These are phyloP conservation scores for Blastocystis sp. DNA, from an alignment of 352 stramenopile genomes.

Conservation along the genomic window DNA sequence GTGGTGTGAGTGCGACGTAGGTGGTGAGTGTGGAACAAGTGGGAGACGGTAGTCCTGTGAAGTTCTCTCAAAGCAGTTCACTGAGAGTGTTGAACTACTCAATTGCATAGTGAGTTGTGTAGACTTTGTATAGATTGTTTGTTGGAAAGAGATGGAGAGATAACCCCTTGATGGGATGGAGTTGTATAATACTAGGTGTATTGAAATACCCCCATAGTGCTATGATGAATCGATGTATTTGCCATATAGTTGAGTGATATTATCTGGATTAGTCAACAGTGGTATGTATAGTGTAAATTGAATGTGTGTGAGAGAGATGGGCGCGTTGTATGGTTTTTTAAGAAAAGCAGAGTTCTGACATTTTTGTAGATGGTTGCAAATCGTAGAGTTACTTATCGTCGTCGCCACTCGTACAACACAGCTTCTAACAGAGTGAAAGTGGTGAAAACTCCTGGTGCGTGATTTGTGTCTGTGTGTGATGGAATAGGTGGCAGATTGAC, in stretches of 20 bases:
- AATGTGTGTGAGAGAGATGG: not conserved
- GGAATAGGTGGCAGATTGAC: conserved; percentile 77
- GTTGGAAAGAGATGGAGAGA: not conserved
- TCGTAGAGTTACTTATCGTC: conserved; percentile 85
- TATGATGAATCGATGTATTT: not conserved
- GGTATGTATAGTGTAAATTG: not conserved
- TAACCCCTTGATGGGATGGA: not conserved
- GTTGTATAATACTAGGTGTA: not conserved
- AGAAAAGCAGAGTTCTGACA: not conserved
- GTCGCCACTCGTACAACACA: conserved; percentile 93
- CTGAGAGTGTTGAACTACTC: conserved; percentile 7
- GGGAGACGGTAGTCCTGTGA: not conserved
- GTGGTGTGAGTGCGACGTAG: not conserved
- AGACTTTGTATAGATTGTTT: not conserved
- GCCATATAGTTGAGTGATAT: conserved; percentile 29
- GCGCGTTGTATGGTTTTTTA: not conserved
- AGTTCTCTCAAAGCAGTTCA: not conserved
- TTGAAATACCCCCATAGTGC: not conserved
- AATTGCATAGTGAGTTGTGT: not conserved
- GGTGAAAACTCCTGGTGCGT: conserved; percentile 88
- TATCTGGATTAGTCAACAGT: not conserved
- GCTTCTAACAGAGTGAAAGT: conserved; percentile 83
- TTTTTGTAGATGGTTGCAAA: conserved; percentile 78
- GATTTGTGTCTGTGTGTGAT: not conserved
- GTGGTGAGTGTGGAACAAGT: not conserved